Conservation (phyloP, 495 filamentous ascomycete genomes). For the Chaetomium fimeti region DNA sequence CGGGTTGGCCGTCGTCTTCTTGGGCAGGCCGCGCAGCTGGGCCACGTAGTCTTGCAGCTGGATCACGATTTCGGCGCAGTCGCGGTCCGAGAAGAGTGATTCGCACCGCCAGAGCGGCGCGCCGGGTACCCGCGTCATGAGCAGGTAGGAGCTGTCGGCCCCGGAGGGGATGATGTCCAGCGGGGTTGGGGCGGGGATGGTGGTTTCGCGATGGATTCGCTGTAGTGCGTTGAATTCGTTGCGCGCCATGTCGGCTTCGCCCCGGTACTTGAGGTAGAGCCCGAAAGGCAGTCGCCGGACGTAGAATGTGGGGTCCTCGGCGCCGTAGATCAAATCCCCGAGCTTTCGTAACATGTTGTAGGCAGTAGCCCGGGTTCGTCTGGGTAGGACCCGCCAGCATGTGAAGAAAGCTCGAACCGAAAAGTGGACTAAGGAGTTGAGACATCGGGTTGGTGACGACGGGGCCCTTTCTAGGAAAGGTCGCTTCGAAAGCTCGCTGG, state of each 20-base stretch:
- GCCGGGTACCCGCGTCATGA: slow-evolving; percentile 31
- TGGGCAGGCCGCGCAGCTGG: slow-evolving; percentile 32
- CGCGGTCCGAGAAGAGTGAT: slow-evolving; percentile 29
- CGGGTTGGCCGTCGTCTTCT: slow-evolving; percentile 2
- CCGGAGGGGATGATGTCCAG: slow-evolving; percentile 26
- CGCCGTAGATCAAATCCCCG: slow-evolving; percentile 29
- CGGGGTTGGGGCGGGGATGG: slow-evolving; percentile 31
- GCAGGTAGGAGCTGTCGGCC: slow-evolving; percentile 23
- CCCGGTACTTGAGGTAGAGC: slow-evolving; percentile 34
- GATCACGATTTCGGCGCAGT: slow-evolving; percentile 24
- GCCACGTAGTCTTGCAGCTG: slow-evolving; percentile 34
- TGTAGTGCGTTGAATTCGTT: slow-evolving; percentile 38
- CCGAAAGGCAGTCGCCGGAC: slow-evolving; percentile 39
- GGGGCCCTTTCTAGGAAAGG: not conserved
- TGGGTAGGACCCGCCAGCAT: slow-evolving; percentile 29
- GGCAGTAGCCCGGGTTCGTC: slow-evolving; percentile 18
- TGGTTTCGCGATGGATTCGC: slow-evolving; percentile 30
- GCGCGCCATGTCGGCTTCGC: slow-evolving; percentile 18
- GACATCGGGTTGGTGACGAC: not conserved
- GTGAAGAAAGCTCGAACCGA: slow-evolving; percentile 9
- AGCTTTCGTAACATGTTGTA: slow-evolving; percentile 31
- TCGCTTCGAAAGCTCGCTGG: not conserved
- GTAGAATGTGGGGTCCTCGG: not conserved
- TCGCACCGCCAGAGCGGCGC: slow-evolving; percentile 26
- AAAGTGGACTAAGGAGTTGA: not conserved